Evolutionary conservation across 441 rosid species (phyloP).

Genomic region (Pelargonium cotyledonis): DNA sequence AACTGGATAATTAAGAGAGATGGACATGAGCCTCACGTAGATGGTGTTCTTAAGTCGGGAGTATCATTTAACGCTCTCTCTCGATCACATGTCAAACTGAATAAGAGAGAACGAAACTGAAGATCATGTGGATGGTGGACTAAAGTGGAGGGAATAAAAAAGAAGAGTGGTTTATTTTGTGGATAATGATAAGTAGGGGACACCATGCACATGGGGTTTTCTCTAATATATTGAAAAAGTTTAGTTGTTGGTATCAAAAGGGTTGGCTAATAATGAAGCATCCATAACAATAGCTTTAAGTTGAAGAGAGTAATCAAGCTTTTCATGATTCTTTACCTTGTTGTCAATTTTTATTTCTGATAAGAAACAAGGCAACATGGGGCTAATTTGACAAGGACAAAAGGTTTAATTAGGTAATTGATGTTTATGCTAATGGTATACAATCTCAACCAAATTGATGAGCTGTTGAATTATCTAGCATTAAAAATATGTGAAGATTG

Average conservation of each 20-base stretch:
- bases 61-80: no score
- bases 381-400: not conserved
- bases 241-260: not conserved
- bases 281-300: not conserved
- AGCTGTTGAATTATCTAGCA: no score
- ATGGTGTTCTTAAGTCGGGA: no score
- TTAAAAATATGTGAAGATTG: no score
- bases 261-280: constrained; percentile 7
- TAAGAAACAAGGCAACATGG: not conserved
- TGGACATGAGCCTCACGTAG: no score
- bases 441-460: no score
- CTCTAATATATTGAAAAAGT: not conserved
- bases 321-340: not conserved
- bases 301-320: not conserved
- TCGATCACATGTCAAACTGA: no score
- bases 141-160: not conserved
- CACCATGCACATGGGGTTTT: not conserved
- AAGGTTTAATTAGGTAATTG: not conserved
- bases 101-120: no score
- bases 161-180: not conserved
- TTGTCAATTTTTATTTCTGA: not conserved
- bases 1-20: no score
- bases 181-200: not conserved
- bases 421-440: not conserved
- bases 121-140: no score